Conservation (phyloP, 345 rosid genomes). For the Ceriops decandra region DNA sequence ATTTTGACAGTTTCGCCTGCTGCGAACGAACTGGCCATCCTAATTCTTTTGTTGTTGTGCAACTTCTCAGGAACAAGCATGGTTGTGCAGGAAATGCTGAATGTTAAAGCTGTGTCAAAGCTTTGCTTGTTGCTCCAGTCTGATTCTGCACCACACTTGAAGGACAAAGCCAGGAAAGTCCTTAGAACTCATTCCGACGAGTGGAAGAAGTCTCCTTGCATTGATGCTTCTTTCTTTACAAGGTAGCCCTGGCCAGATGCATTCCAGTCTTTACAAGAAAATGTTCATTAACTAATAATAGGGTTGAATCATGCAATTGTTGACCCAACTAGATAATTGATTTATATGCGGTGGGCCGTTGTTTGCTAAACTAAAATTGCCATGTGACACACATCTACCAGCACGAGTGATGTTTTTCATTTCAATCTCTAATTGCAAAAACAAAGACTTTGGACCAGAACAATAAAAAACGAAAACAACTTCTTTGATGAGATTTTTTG, state of each 20-base stretch:
- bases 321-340: no score
- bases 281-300: no score
- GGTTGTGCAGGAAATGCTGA: slow-evolving; percentile 60
- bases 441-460: no score
- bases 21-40: slow-evolving; percentile 51
- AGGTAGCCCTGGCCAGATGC: background rate
- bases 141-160: slow-evolving; percentile 41
- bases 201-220: slow-evolving; percentile 63
- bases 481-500: no score
- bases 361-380: no score
- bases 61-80: slow-evolving; percentile 39
- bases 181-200: slow-evolving; percentile 47
- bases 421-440: no score
- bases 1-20: slow-evolving; percentile 46
- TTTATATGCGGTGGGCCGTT: no score
- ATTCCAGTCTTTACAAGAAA: background rate
- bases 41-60: slow-evolving; percentile 43
- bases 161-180: slow-evolving; percentile 48
- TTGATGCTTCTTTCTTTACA: slow-evolving; percentile 28
- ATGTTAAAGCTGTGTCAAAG: slow-evolving; percentile 51
- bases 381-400: no score
- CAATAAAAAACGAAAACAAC: no score
- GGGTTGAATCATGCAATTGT: no score
- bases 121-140: slow-evolving; percentile 49
- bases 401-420: no score